Evolutionary conservation across 495 filamentous ascomycete species (phyloP).

Genomic region (Neurospora terricola): DNA sequence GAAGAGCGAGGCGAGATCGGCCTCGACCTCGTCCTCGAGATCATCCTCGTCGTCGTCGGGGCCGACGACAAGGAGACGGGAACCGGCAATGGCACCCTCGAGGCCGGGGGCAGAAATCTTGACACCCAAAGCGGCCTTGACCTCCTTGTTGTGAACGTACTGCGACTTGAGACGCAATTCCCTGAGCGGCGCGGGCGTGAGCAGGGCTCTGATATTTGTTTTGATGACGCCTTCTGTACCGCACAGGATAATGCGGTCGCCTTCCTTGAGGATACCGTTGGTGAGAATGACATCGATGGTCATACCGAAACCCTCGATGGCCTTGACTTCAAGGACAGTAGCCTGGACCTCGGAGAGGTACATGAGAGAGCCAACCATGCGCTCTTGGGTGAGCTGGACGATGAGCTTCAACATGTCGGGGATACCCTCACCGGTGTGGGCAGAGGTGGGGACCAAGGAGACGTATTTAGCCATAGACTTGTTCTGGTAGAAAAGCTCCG

Average conservation of each 20-base stretch:
- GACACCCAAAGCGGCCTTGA: slow-evolving; percentile 96
- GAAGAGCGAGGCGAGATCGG: slow-evolving; percentile 84
- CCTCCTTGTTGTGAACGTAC: slow-evolving; percentile 98
- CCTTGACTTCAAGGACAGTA: slow-evolving; percentile 97
- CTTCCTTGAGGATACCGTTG: slow-evolving; percentile 91
- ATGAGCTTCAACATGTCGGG: slow-evolving; percentile 98
- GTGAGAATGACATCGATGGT: slow-evolving; percentile 97
- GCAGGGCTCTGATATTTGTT: slow-evolving; percentile 91
- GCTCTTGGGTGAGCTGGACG: slow-evolving; percentile 82
- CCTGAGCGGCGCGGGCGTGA: slow-evolving; percentile 89
- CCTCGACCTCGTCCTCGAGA: slow-evolving; percentile 91
- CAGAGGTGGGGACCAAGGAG: slow-evolving; percentile 91
- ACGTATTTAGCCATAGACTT: slow-evolving; percentile 91
- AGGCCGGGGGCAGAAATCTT: slow-evolving; percentile 97
- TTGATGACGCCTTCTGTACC: slow-evolving; percentile 89
- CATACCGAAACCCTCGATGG: slow-evolving; percentile 95
- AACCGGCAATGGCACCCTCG: slow-evolving; percentile 94
- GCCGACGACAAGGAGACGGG: slow-evolving; percentile 84
- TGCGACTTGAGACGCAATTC: slow-evolving; percentile 86
- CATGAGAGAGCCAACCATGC: slow-evolving; percentile 97
- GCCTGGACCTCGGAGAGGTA: slow-evolving; percentile 96
- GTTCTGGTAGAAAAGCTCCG: slow-evolving; percentile 94
- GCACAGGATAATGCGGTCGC: slow-evolving; percentile 89
- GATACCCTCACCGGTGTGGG: slow-evolving; percentile 96
- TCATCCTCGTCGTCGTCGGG: slow-evolving; percentile 95